Conservation (phyloP, 306 rosid genomes). For the Cucumis hystrix region DNA sequence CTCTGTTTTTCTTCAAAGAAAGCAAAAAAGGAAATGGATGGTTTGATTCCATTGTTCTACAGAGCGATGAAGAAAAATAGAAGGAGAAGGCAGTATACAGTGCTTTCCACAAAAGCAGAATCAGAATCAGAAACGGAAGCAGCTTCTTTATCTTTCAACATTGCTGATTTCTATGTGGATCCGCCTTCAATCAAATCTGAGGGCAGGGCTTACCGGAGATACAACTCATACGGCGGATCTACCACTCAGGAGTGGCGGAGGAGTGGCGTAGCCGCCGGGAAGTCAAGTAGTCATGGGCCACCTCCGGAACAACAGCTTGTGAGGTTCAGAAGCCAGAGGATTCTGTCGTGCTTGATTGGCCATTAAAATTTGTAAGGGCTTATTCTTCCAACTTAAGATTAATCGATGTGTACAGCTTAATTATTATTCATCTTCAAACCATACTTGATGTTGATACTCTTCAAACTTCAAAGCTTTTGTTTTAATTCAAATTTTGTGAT, state of each 20-base stretch:
- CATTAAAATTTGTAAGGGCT: neutral
- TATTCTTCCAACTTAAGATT: neutral
- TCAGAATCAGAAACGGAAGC: neutral
- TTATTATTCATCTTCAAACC: neutral
- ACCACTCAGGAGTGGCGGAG: neutral
- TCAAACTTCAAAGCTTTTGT: neutral
- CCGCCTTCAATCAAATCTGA: neutral
- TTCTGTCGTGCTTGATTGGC: constrained; percentile 1
- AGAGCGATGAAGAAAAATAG: constrained; percentile 20
- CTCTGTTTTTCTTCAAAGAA: neutral
- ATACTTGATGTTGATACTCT: neutral
- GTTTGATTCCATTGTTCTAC: constrained; percentile 26
- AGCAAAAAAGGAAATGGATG: constrained; percentile 9
- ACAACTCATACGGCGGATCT: neutral
- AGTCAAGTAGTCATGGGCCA: neutral
- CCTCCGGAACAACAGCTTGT: neutral
- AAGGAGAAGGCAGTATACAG: constrained; percentile 3
- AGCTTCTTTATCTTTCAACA: neutral
- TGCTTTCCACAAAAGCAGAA: constrained; percentile 2
- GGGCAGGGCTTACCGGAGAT: neutral
- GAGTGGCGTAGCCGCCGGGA: neutral
- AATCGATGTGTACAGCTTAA: neutral
- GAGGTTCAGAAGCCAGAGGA: constrained; percentile 6
- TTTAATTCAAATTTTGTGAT: neutral
- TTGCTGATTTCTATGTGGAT: constrained; percentile 7